Evolutionary conservation across 2,329 filamentous ascomycete genomes (phyloP), one percentile per base, ranked within the genome.

Genomic region (Verticillium longisporum): DNA sequence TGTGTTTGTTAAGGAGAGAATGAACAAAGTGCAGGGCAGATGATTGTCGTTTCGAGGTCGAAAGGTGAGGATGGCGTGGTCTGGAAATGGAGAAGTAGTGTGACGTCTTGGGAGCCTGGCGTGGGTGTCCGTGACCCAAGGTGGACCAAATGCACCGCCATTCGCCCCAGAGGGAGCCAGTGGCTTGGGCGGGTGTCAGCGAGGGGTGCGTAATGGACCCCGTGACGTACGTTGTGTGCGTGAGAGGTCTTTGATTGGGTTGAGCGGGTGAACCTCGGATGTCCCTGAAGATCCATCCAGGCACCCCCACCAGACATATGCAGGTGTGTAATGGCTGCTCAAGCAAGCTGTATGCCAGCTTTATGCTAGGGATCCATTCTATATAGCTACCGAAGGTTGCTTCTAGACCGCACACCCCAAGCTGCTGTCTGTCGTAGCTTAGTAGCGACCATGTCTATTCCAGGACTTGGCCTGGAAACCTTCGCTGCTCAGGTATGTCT

Each of bases 401-500:
- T 50, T n/a, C 41, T 26, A 9, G n/a, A 50, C 41, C 13, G 7
- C 2, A 13, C 6, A 13, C 11, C 41, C 7, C n/a, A 50, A n/a
- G 11, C 7, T 55, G 11, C 32, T 33, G 26, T 55, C 26, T 21
- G 33, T 55, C 26, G 26, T 33, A 58, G 36, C 61, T 61, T 60
- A 18, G 18, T 55, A 64, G 53, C 62, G 56, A 71, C 62, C 50
- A 91, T 91, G 88, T 90, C 88, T 68, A 88, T 91, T 72, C 88
- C 88, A 67, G 88, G 88, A 69, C 77, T 91, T 73, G 88, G 88
- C 68, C 85, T 32, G 54, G 54, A 90, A 71, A 84, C 88, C 60
- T 50, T 50, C 9, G 83, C 84, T 63, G 78, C 82, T 63, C 78
- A 84, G 69, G 86, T 87, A 74, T 75, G 76, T 57, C 56, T 5